A percentile compares a stretch with the other conserved stretches of the same genome.
Conservation (phyloP, 164 flowering plant species). For the Platanus orientalis region DNA sequence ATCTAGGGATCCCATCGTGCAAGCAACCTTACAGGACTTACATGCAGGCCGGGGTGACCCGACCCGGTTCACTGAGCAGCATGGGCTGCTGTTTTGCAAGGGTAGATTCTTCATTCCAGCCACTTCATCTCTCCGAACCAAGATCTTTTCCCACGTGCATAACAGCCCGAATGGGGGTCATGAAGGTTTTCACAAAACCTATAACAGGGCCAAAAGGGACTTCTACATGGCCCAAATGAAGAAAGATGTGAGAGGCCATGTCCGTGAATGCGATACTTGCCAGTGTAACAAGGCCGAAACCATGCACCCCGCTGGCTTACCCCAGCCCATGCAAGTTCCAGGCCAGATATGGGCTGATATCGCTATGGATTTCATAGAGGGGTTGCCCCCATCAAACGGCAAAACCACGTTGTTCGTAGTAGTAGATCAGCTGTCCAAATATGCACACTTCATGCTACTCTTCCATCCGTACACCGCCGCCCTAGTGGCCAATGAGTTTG, state of each 20-base stretch:
- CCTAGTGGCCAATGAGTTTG: background rate
- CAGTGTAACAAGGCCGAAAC: background rate
- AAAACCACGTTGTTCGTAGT: background rate
- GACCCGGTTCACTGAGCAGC: no score
- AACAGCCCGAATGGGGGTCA: background rate
- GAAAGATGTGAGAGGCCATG: background rate
- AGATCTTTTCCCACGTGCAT: no score
- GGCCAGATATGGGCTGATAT: background rate
- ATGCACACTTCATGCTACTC: background rate
- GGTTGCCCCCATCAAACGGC: background rate
- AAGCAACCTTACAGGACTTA: no score
- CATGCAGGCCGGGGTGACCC: no score
- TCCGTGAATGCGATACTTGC: background rate
- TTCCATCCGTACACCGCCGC: background rate
- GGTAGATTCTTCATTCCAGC: no score
- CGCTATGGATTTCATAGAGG: background rate
- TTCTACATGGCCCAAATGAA: background rate
- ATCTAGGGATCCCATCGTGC: background rate
- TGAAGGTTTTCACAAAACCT: background rate
- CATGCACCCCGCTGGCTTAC: background rate
- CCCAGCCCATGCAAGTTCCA: background rate
- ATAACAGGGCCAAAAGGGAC: background rate
- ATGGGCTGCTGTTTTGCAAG: no score
- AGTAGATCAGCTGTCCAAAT: background rate
- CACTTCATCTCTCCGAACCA: no score